These are phyloP conservation scores for Aspergillus homomorphus DNA, from an alignment of 495 filamentous ascomycete species.

Conservation along the genomic window DNA sequence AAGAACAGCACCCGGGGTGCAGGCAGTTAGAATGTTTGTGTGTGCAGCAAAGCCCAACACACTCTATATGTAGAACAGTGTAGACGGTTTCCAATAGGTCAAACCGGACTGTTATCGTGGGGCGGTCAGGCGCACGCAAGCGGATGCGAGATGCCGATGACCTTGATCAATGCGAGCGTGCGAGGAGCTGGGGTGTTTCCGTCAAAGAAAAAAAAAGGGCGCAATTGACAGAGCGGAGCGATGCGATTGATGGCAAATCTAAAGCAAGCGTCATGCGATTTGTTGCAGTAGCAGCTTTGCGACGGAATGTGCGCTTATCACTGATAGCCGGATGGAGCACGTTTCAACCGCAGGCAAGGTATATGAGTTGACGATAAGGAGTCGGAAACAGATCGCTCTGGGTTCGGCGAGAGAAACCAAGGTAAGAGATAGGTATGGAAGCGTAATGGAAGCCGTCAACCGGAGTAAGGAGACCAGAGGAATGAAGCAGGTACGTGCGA, in stretches of 20 bases:
- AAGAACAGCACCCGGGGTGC: slow-evolving; percentile 7
- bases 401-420: neutral
- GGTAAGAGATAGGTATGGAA: slow-evolving; percentile 12
- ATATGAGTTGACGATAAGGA: slow-evolving; percentile 6
- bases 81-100: slow-evolving; percentile 9
- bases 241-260: neutral
- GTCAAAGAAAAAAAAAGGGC: neutral
- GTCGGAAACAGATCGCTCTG: neutral
- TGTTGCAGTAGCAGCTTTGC: neutral
- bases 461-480: slow-evolving; percentile 16
- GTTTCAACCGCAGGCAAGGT: slow-evolving; percentile 7
- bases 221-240: neutral
- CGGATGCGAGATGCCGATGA: slow-evolving; percentile 13
- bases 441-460: slow-evolving; percentile 4
- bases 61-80: slow-evolving; percentile 20
- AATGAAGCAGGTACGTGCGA: slow-evolving; percentile 6
- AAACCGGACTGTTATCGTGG: slow-evolving; percentile 16
- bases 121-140: slow-evolving; percentile 30
- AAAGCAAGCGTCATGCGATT: neutral
- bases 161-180: neutral
- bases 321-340: slow-evolving; percentile 19
- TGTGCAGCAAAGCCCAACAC: slow-evolving; percentile 21
- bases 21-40: slow-evolving; percentile 15
- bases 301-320: slow-evolving; percentile 24
- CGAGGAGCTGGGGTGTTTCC: neutral